Percentiles rank a stretch among this genome's conserved stretches.
These are phyloP conservation scores for Sonneratia alba DNA, from an alignment of 345 rosid genomes.

Conservation along the genomic window DNA sequence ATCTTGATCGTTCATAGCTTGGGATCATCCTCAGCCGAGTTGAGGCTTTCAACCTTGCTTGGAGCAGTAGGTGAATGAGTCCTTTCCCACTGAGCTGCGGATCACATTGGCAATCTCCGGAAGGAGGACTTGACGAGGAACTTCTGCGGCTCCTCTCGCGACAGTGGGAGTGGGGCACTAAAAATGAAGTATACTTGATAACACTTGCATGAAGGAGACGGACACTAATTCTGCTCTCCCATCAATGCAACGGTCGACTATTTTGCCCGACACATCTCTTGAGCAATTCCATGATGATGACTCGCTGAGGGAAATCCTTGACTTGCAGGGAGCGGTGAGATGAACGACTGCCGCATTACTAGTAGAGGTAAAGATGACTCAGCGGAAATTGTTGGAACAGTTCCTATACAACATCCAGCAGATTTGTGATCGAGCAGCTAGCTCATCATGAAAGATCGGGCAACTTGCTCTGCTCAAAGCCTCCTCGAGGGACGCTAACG, in stretches of 20 bases:
- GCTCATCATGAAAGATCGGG: background rate
- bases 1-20: background rate
- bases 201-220: too few species aligned
- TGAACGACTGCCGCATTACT: too few species aligned
- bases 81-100: too few species aligned
- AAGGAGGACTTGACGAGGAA: slow-evolving; percentile 41
- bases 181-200: too few species aligned
- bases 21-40: slow-evolving; percentile 51
- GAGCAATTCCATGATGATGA: slow-evolving; percentile 57
- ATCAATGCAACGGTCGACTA: slow-evolving; percentile 85
- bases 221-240: slow-evolving; percentile 64
- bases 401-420: too few species aligned
- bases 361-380: too few species aligned
- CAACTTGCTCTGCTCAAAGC: slow-evolving; percentile 24
- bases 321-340: too few species aligned
- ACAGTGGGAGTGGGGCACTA: too few species aligned
- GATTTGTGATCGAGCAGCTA: slow-evolving; percentile 4
- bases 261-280: slow-evolving; percentile 66
- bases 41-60: slow-evolving; percentile 35
- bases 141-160: slow-evolving; percentile 32
- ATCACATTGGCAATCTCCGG: slow-evolving; percentile 45
- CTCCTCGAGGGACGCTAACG: slow-evolving; percentile 59
- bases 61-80: slow-evolving; percentile 14
- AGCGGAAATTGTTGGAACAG: too few species aligned
- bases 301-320: too few species aligned